phyloP scores from a whole-genome alignment of 768 basidiomycete species.

The Termitomyces sp. region DNA sequence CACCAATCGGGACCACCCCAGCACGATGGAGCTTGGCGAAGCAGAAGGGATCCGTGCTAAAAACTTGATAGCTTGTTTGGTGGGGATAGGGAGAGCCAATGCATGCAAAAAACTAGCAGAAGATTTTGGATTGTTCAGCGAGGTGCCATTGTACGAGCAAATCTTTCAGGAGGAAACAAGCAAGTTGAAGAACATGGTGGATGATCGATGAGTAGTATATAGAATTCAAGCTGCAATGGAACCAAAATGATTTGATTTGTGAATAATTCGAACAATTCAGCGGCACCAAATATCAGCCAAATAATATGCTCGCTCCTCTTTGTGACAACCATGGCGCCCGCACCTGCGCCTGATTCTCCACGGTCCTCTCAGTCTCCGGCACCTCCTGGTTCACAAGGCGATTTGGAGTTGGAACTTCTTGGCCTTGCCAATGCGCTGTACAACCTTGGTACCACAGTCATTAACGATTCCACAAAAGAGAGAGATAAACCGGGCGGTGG shows the following conservation, averaged over 20 bases:
- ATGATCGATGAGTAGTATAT: too few relatives aligned
- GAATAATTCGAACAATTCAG: neutral
- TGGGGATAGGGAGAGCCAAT: slow-evolving; percentile 14
- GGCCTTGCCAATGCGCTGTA: slow-evolving; percentile 76
- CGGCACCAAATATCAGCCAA: slow-evolving; percentile 5
- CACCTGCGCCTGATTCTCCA: slow-evolving; percentile 58
- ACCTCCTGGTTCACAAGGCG: slow-evolving; percentile 64
- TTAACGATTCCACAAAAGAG: slow-evolving; percentile 79
- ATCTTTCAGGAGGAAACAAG: slow-evolving; percentile 4
- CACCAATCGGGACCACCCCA: slow-evolving; percentile 18
- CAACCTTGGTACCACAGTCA: slow-evolving; percentile 77
- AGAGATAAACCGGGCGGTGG: slow-evolving; percentile 63
- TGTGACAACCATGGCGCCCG: slow-evolving; percentile 7
- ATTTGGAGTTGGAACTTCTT: slow-evolving; percentile 69
- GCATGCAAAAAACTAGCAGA: slow-evolving; percentile 15
- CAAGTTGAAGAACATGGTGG: slow-evolving; percentile 1
- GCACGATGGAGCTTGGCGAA: slow-evolving; percentile 19
- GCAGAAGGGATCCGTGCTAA: slow-evolving; percentile 13
- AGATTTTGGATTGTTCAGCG: slow-evolving; percentile 9
- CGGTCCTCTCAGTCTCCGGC: slow-evolving; percentile 70
- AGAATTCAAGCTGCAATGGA: neutral
- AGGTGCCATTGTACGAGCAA: slow-evolving; percentile 10
- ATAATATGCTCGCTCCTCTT: neutral
- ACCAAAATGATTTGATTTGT: neutral
- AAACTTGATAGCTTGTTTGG: slow-evolving; percentile 12